Conservation (phyloP, 164 flowering plant genomes). For the Houttuynia cordata region DNA sequence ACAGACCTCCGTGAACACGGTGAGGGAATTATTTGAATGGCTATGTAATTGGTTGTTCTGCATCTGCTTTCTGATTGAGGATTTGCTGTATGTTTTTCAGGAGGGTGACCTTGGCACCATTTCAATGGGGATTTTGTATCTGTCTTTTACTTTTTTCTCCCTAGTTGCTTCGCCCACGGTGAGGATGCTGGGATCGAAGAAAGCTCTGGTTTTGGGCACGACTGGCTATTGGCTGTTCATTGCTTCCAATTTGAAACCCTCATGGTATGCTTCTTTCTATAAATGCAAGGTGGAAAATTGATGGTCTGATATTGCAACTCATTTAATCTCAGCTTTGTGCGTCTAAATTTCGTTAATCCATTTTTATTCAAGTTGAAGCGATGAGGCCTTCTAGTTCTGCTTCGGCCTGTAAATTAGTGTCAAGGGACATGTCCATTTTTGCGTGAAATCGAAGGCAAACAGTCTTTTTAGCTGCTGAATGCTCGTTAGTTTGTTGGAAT, state of each 20-base stretch:
- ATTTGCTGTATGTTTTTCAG: slow-evolving; percentile 17
- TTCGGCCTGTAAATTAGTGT: not conserved
- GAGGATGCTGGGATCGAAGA: slow-evolving; percentile 61
- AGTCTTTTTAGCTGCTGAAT: not conserved
- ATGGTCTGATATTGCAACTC: too few relatives aligned
- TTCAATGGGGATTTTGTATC: slow-evolving; percentile 76
- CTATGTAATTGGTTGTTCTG: not conserved
- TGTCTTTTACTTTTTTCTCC: slow-evolving; percentile 73
- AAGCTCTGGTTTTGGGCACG: slow-evolving; percentile 72
- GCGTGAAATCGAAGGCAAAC: not conserved
- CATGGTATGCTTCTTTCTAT: slow-evolving; percentile 37
- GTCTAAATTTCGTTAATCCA: not conserved
- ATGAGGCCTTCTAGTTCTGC: not conserved
- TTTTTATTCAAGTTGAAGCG: not conserved
- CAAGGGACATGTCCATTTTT: not conserved
- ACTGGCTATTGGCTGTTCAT: slow-evolving; percentile 89
- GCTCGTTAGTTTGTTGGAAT: not conserved
- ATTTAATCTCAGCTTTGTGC: not conserved
- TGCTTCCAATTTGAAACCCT: slow-evolving; percentile 78
- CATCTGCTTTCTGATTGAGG: not conserved
- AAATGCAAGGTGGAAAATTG: not conserved
- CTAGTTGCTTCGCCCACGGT: slow-evolving; percentile 72
- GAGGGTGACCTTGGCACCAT: slow-evolving; percentile 64
- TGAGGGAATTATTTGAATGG: slow-evolving; percentile 13
- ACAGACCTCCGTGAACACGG: slow-evolving; percentile 70